Conservation (phyloP, 2,329 filamentous ascomycete genomes). For the Phyllosticta citribraziliensis region DNA sequence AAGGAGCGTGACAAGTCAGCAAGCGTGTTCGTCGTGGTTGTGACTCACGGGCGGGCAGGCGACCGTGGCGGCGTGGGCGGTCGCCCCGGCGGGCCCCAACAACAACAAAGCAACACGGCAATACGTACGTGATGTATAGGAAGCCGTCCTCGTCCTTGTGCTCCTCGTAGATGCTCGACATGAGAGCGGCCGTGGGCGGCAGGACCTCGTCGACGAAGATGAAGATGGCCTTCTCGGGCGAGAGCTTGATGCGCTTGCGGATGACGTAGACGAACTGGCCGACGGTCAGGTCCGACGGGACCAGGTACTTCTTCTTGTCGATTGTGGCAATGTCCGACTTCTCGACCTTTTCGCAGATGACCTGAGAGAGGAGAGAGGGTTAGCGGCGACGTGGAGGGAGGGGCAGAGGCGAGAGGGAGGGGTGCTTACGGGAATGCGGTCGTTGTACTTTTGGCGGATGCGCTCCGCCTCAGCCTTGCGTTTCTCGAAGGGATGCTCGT, state of each 20-base stretch:
- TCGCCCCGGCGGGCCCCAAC: neutral
- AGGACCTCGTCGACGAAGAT: conserved; percentile 99
- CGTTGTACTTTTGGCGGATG: conserved; percentile 97
- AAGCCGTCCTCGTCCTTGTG: conserved; percentile 88
- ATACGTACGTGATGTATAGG: conserved; percentile 85
- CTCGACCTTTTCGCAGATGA: conserved; percentile 99
- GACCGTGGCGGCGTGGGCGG: neutral
- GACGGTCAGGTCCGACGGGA: conserved; percentile 93
- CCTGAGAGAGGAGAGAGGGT: conserved; percentile 42
- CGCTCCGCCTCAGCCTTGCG: conserved; percentile 99
- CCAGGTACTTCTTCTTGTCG: conserved; percentile 99
- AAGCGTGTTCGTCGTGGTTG: conserved; percentile 15
- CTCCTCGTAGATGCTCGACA: conserved; percentile 99
- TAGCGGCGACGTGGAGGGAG: conserved; percentile 6
- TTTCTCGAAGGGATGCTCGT: conserved; percentile 99
- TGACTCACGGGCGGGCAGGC: neutral
- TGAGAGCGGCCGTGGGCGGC: conserved; percentile 89
- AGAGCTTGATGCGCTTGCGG: conserved; percentile 99
- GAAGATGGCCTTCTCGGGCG: conserved; percentile 99
- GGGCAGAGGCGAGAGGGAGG: conserved; percentile 4
- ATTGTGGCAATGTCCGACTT: conserved; percentile 99
- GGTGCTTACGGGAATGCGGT: conserved; percentile 85
- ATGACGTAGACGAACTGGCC: conserved; percentile 99
- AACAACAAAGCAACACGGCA: neutral
- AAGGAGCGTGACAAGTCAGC: neutral